A percentile compares a stretch with the other conserved stretches of the same genome.
phyloP scores from a whole-genome alignment of 495 filamentous ascomycete species.

The Penicillium dipodomyicola region DNA sequence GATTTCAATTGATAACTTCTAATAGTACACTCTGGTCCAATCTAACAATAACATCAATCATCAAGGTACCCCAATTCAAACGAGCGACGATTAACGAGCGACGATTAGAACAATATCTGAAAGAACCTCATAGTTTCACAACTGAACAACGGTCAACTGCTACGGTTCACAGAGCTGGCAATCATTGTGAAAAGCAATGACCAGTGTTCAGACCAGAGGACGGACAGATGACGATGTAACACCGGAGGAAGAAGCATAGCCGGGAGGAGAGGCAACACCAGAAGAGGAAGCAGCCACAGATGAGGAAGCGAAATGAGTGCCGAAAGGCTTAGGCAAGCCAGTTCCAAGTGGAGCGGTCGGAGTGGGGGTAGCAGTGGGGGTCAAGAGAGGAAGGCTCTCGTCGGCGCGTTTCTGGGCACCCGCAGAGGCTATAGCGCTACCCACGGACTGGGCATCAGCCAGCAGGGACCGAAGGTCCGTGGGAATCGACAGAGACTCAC shows the following conservation, averaged over 20 bases:
- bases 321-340: not conserved
- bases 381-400: not conserved
- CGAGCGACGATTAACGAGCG: not conserved
- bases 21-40: not conserved
- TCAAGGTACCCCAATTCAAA: not conserved
- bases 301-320: not conserved
- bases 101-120: not conserved
- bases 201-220: not conserved
- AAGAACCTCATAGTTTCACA: not conserved
- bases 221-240: not conserved
- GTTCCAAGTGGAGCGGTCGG: not conserved
- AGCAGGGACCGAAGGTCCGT: constrained; percentile 12
- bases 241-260: not conserved
- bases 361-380: not conserved
- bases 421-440: constrained; percentile 11
- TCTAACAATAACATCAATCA: not conserved
- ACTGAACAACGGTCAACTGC: not conserved
- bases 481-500: constrained; percentile 10
- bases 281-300: not conserved
- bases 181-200: not conserved
- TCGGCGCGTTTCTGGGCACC: constrained; percentile 14
- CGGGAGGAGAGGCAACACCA: not conserved
- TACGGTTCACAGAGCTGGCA: not conserved
- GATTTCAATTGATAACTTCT: not conserved
- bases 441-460: constrained; percentile 12